These are phyloP conservation scores for Lunularia cruciata DNA, from an alignment of 225 moss, liverwort and hornwort genomes.

Conservation along the genomic window DNA sequence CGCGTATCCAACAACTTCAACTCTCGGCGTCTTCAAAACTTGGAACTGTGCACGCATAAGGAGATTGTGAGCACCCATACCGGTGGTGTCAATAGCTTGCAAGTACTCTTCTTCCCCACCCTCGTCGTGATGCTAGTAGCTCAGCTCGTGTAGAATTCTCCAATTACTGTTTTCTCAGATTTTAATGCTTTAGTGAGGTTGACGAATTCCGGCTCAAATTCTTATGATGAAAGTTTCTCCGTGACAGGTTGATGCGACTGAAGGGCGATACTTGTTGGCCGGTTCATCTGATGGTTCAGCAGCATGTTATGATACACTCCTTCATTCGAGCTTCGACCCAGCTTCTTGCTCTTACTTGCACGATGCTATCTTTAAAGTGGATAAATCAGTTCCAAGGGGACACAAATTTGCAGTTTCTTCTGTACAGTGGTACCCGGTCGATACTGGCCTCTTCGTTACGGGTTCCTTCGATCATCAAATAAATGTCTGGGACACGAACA, in stretches of 20 bases:
- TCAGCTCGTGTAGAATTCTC: not conserved
- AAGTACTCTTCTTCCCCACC: slow-evolving; percentile 41
- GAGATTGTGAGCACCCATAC: slow-evolving; percentile 77
- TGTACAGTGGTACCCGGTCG: slow-evolving; percentile 96
- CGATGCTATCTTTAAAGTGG: slow-evolving; percentile 73
- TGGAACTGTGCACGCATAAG: slow-evolving; percentile 64
- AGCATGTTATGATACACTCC: slow-evolving; percentile 75
- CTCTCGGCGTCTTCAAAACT: slow-evolving; percentile 53
- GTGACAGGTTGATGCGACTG: slow-evolving; percentile 77
- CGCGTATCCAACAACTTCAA: slow-evolving; percentile 56
- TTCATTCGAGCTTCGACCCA: slow-evolving; percentile 54
- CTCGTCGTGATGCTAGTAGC: not conserved
- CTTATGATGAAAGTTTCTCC: not conserved
- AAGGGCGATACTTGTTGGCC: slow-evolving; percentile 80
- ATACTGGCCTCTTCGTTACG: slow-evolving; percentile 90
- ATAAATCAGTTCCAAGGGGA: slow-evolving; percentile 58
- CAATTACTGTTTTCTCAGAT: too few relatives aligned
- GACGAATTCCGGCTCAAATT: not conserved
- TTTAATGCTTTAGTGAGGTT: too few relatives aligned
- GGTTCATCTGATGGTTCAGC: slow-evolving; percentile 88
- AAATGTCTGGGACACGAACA: slow-evolving; percentile 98
- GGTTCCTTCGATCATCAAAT: slow-evolving; percentile 85
- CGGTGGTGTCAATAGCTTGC: slow-evolving; percentile 85
- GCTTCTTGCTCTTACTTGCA: slow-evolving; percentile 56
- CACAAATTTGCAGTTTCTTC: slow-evolving; percentile 83